A percentile compares a stretch with the other conserved stretches of the same genome.
Conservation (phyloP, 2,329 filamentous ascomycete species). For the Thelonectria olida region DNA sequence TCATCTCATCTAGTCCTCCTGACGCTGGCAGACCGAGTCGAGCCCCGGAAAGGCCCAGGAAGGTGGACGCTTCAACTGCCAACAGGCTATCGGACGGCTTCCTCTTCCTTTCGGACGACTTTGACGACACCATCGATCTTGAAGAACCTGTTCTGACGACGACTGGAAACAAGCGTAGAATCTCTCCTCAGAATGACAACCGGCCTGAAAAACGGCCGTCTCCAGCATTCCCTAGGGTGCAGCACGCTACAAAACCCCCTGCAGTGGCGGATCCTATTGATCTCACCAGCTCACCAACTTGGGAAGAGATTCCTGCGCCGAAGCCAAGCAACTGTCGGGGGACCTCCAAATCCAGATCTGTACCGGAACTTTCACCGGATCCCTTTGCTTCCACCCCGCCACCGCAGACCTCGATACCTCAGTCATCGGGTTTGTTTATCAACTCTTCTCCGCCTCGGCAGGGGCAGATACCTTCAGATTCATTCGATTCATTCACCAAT, state of each 20-base stretch:
- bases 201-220: slow-evolving; percentile 29
- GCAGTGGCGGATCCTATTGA: not conserved
- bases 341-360: not conserved
- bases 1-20: slow-evolving; percentile 49
- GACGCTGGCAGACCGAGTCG: not conserved
- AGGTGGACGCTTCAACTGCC: not conserved
- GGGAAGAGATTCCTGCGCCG: not conserved
- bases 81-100: slow-evolving; percentile 14
- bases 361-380: too few relatives aligned
- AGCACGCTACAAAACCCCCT: not conserved
- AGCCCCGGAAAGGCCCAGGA: not conserved
- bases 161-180: slow-evolving; percentile 42
- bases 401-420: too few relatives aligned
- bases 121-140: slow-evolving; percentile 51
- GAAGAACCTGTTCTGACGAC: slow-evolving; percentile 38
- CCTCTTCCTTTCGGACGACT: slow-evolving; percentile 46
- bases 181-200: slow-evolving; percentile 28
- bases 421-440: too few relatives aligned
- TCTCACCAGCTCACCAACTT: slow-evolving; percentile 48
- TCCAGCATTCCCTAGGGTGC: slow-evolving; percentile 2
- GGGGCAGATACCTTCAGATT: too few relatives aligned
- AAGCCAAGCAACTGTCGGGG: not conserved
- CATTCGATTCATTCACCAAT: too few relatives aligned
- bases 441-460: too few relatives aligned
- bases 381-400: too few relatives aligned